A percentile compares a stretch with the other conserved stretches of the same genome.
phyloP scores from a whole-genome alignment of 768 basidiomycete genomes.

The Collybiopsis confluens region DNA sequence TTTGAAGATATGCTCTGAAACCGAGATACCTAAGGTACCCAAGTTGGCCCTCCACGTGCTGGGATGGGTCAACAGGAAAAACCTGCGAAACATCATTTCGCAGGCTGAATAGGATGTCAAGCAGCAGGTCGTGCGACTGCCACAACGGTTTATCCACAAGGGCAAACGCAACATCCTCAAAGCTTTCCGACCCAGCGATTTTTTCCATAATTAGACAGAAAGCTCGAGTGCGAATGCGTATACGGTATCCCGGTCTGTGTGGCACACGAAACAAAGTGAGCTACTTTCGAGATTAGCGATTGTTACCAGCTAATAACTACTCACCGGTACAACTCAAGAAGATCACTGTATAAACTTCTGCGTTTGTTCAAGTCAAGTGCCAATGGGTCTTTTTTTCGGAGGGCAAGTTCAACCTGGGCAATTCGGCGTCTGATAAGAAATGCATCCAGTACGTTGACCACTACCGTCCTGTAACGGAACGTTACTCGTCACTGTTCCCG shows the following conservation, averaged over 20 bases:
- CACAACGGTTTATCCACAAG: neutral
- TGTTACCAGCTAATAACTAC: no score
- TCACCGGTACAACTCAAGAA: neutral
- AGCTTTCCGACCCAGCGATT: neutral
- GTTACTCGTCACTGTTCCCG: no score
- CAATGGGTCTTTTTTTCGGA: neutral
- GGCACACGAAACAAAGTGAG: no score
- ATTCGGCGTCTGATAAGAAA: neutral
- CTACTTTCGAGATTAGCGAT: neutral
- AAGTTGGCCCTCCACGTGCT: no score
- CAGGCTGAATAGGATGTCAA: no score
- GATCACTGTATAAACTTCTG: neutral
- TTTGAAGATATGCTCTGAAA: no score
- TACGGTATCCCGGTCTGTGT: neutral
- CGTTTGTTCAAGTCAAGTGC: neutral
- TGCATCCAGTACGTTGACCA: neutral
- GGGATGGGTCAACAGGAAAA: no score
- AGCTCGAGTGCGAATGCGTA: neutral
- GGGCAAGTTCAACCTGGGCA: neutral
- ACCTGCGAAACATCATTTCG: no score
- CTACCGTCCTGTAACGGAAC: neutral
- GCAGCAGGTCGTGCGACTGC: neutral
- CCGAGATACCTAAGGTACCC: no score
- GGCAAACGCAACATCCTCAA: neutral
- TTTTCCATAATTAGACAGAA: constrained; percentile 1